Base-by-base conservation (phyloP, 192 early-diverging fungal genomes). In the Coemansia sp. region DNA sequence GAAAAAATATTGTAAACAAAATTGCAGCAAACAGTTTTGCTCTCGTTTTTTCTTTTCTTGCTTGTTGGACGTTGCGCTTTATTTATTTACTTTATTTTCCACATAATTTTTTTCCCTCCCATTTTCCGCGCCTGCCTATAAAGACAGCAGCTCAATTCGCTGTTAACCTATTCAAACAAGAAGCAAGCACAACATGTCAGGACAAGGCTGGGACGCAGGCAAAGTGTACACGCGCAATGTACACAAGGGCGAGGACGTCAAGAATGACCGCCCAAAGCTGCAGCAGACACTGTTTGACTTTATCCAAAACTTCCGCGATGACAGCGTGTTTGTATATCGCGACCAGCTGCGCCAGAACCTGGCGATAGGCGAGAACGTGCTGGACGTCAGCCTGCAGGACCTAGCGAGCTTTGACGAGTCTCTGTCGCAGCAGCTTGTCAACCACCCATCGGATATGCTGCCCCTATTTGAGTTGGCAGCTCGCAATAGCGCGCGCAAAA, bases 381-480 rank as follows among this genome's bases (percentile, higher is more conserved):
- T 99, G 51, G 87, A 99, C 67, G 92, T 99, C 15, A 91, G 94
- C 64, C 81, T 99, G 77, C 88, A 86, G 42, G 91, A 96, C 71
- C 80, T 97, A 64, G 87, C 90, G 33, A 86, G 83, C 52, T 96
- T 82, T 68, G 91, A 96, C 75, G 91, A 93, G 73, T 86, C 87
- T 39, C 84, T 99, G 63, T 91, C 91, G 37, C 88, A 95, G 65
- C 73, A 83, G 55, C 79, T 99, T 56, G 87, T 87, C 31, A 87
- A 91, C 66, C 84, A 84, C 39, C 97, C 97, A 7, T 78, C 86
- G 4, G 90, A 94, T 18, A 83, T 90, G 6, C 75, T 99, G 63
- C 93, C 94, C 10, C 71, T 85, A 89, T 97, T 99, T 84, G 97
- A 99, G 83, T 84, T 84, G 45, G 94, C 95, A 13, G 88, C 91